Evolutionary conservation across 2,329 filamentous ascomycete genomes (phyloP).

Genomic region (Colletotrichum coccodes): DNA sequence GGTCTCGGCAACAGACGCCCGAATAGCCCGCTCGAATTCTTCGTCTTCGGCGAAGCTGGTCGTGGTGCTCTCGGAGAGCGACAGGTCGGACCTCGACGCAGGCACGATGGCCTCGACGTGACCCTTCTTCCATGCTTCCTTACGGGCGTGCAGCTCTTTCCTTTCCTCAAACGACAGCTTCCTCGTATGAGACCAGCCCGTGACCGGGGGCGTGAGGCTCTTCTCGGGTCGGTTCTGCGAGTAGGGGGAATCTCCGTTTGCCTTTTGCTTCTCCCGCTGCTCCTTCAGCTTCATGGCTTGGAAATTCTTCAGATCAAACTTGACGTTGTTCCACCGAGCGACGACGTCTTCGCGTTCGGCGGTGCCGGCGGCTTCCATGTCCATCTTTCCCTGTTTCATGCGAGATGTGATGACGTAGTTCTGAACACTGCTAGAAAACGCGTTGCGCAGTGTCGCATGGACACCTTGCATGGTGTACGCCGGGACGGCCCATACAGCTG

Average conservation of each 20-base stretch:
- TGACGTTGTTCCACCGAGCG: conserved; percentile 69
- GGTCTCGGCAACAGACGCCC: conserved; percentile 74
- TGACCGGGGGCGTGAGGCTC: conserved; percentile 42
- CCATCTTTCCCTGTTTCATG: conserved; percentile 78
- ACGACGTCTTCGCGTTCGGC: conserved; percentile 74
- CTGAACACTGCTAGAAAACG: conserved; percentile 75
- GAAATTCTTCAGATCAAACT: conserved; percentile 69
- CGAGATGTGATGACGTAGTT: conserved; percentile 85
- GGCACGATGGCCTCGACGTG: conserved; percentile 38
- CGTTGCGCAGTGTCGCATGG: conserved; percentile 79
- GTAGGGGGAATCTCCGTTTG: conserved; percentile 34
- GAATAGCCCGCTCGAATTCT: conserved; percentile 79
- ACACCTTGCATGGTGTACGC: conserved; percentile 87
- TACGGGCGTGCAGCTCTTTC: conserved; percentile 59
- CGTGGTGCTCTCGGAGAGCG: conserved; percentile 32
- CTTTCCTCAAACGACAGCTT: conserved; percentile 61
- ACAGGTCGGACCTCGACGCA: conserved; percentile 30
- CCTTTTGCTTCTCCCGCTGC: conserved; percentile 44
- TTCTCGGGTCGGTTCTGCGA: conserved; percentile 28
- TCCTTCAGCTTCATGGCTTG: conserved; percentile 63
- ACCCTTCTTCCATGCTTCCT: conserved; percentile 53
- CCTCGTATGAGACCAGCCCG: conserved; percentile 61
- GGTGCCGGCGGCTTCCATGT: conserved; percentile 62
- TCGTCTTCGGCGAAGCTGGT: conserved; percentile 52
- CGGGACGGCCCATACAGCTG: conserved; percentile 75